Conservation (phyloP, 2,329 filamentous ascomycete genomes). For the Ambrosiella cleistominuta region DNA sequence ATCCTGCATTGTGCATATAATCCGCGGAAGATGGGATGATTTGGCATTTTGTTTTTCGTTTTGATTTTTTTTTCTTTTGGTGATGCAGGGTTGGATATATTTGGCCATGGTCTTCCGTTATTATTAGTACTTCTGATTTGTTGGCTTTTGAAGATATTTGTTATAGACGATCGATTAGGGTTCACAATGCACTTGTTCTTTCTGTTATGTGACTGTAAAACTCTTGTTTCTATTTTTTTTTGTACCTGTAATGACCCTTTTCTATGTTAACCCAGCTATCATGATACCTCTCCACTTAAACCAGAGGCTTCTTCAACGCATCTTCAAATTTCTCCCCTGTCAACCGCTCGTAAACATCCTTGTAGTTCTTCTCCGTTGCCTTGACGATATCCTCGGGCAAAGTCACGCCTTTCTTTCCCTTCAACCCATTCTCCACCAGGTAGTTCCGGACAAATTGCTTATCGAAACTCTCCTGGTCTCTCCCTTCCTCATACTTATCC, state of each 20-base stretch:
- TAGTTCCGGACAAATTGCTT: conserved; percentile 77
- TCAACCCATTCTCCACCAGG: conserved; percentile 51
- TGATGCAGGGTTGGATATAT: not conserved
- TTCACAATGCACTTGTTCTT: not conserved
- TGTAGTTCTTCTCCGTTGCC: conserved; percentile 55
- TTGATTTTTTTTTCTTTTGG: not conserved
- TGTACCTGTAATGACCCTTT: not conserved
- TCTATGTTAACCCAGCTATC: not conserved
- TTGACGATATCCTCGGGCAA: conserved; percentile 55
- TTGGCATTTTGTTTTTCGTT: not conserved
- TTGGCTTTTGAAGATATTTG: not conserved
- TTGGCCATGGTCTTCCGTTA: not conserved
- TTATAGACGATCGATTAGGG: not conserved
- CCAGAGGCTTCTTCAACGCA: conserved; percentile 11
- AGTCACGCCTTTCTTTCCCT: conserved; percentile 18
- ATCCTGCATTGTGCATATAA: not conserved
- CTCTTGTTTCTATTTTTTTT: not conserved
- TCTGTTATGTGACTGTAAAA: not conserved
- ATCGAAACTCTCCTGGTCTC: conserved; percentile 68
- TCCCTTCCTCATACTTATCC: conserved; percentile 44
- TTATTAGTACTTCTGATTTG: not conserved
- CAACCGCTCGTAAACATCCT: conserved; percentile 53
- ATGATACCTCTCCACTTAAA: not conserved
- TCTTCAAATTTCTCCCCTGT: conserved; percentile 34
- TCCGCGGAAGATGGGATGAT: not conserved